These are phyloP conservation scores for Aspergillus udagawae DNA, from an alignment of 2,329 filamentous ascomycete species.

Conservation along the genomic window DNA sequence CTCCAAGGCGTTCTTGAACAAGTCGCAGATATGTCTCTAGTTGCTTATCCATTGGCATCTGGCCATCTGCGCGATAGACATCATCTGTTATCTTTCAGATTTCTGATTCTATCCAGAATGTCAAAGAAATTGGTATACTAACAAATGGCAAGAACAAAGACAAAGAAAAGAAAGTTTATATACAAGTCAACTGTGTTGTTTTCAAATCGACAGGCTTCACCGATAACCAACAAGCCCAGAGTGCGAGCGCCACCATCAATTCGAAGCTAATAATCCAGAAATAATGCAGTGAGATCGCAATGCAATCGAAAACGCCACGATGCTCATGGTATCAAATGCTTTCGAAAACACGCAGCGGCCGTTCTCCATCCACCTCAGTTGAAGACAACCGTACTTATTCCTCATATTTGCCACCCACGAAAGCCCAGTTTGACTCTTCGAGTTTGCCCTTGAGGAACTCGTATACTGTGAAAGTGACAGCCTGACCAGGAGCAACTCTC, in stretches of 20 bases:
- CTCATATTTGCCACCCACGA: slow-evolving; percentile 61
- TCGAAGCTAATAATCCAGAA: slow-evolving; percentile 6
- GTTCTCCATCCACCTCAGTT: background rate
- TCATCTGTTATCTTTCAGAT: background rate
- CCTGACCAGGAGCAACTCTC: slow-evolving; percentile 94
- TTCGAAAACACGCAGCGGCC: slow-evolving; percentile 16
- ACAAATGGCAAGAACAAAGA: slow-evolving; percentile 6
- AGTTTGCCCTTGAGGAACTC: slow-evolving; percentile 71
- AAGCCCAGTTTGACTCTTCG: slow-evolving; percentile 60
- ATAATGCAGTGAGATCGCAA: slow-evolving; percentile 15
- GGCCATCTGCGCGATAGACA: background rate
- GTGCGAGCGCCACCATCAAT: background rate
- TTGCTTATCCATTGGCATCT: background rate
- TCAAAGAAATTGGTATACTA: slow-evolving; percentile 7
- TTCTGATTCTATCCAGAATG: slow-evolving; percentile 4
- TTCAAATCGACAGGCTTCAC: slow-evolving; percentile 5
- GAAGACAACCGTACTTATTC: slow-evolving; percentile 42
- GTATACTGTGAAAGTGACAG: slow-evolving; percentile 70
- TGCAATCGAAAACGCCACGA: slow-evolving; percentile 24
- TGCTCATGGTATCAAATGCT: slow-evolving; percentile 26
- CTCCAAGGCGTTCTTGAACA: background rate
- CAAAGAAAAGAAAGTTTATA: slow-evolving; percentile 14
- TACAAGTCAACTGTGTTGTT: slow-evolving; percentile 15
- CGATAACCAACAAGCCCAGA: slow-evolving; percentile 4
- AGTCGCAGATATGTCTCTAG: background rate